Base-by-base conservation (phyloP, 306 rosid species). In the Prosopis cineraria region DNA sequence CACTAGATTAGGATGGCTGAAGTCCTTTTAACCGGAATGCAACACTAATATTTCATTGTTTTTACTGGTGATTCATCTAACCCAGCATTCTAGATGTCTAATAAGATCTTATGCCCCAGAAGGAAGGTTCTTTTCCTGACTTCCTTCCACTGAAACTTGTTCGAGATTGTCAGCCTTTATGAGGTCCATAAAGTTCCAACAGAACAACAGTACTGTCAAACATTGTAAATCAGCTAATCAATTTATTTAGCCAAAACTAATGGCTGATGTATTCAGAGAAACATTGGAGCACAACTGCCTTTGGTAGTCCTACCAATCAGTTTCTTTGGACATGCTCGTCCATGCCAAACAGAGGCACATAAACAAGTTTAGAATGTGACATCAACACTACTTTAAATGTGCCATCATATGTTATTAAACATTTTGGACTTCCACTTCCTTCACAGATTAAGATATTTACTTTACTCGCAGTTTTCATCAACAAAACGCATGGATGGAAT, bases 281-380 rank as follows among this genome's bases (percentile, higher is more conserved):
- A 25, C 25, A 34, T 25, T 55, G 30, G 11, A 19, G 62, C n/a
- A 55, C 30, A 55, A 55, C 14, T 55, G 29, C 17, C 34, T 24
- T 25, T 25, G 34, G 64, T 22, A 55, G 14, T 55, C 29, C 33
- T 25, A 4, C 33, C 34, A 56, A 8, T 65, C 50, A 20, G 68
- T 63, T 50, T 50, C 59, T 73, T 64, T 40, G 30, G n/a, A 11
- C 37, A 39, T 72, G 37, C 44, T 50, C 59, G 19, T 72, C 52
- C 17, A 37, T 67, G 75, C 33, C n/a, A 29, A 43, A 66, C 45
- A 64, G 63, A 55, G 24, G 63, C 64, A 50, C 63, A 55, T 10
- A 27, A 55, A 56, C 64, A 56, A 12, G 64, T 25, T 3, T 25
- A 11, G 7, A 25, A 25, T 27, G n/a, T n/a, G n/a, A n/a, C 64